These are phyloP conservation scores for Podospora conica DNA, from an alignment of 495 filamentous ascomycete genomes.

Conservation along the genomic window DNA sequence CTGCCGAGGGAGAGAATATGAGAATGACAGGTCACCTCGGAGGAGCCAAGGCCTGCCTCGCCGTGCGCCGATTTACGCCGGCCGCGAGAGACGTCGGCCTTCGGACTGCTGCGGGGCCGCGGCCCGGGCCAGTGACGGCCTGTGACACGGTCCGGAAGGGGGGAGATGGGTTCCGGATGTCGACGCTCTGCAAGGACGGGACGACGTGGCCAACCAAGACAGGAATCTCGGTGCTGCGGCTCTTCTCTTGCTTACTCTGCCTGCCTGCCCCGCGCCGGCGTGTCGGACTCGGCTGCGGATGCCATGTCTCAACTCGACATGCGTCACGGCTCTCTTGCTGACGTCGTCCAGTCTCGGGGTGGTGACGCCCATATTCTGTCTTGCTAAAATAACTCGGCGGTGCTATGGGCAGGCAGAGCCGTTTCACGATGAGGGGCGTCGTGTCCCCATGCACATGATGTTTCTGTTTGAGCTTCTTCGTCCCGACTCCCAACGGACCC, in stretches of 20 bases:
- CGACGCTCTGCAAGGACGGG: conserved; percentile 4
- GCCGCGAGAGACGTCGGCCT: background rate
- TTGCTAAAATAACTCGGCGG: background rate
- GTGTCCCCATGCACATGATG: background rate
- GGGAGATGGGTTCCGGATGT: background rate
- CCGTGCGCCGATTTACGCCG: background rate
- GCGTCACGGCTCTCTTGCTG: background rate
- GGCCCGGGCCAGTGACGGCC: background rate
- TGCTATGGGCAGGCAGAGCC: background rate
- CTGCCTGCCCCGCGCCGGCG: background rate
- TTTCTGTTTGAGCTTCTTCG: conserved; percentile 2
- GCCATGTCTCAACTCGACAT: background rate
- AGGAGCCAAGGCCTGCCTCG: background rate
- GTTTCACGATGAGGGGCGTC: background rate
- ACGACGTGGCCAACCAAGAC: conserved; percentile 6
- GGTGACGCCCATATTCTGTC: background rate
- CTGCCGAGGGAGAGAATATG: background rate
- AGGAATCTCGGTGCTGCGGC: too few species aligned
- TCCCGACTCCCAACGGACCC: background rate
- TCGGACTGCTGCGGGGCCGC: background rate
- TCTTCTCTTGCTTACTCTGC: background rate
- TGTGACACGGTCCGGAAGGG: background rate
- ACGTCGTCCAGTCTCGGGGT: background rate
- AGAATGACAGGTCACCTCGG: background rate
- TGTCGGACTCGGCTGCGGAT: background rate